A percentile compares a stretch with the other conserved stretches of the same genome.
phyloP scores from a whole-genome alignment of 129 eudicot genomes.

The Centella asiatica region DNA sequence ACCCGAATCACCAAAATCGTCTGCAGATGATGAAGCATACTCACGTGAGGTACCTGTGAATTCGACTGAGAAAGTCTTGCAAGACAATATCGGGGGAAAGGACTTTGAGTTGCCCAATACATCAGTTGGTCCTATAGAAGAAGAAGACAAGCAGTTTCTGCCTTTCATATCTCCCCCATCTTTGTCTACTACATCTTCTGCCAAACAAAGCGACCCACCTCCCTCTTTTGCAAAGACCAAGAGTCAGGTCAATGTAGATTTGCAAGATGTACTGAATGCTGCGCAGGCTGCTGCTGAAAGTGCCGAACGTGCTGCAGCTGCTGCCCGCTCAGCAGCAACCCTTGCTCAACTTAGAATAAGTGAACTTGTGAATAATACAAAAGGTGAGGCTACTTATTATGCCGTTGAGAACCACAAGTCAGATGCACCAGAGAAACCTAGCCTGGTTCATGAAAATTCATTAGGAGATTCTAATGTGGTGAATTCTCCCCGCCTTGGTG shows the following conservation, averaged over 20 bases:
- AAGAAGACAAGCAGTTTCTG: slow-evolving; percentile 61
- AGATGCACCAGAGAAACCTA: slow-evolving; percentile 14
- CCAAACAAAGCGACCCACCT: too few species aligned
- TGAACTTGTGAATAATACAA: slow-evolving; percentile 51
- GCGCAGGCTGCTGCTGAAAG: slow-evolving; percentile 82
- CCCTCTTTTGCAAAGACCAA: slow-evolving; percentile 20
- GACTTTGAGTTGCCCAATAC: slow-evolving; percentile 22
- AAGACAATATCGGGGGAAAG: slow-evolving; percentile 19
- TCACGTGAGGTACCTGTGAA: background rate
- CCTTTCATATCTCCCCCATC: slow-evolving; percentile 62
- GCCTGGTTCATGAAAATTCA: slow-evolving; percentile 20
- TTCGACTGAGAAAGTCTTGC: slow-evolving; percentile 17
- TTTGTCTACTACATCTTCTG: slow-evolving; percentile 12
- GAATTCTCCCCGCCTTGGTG: slow-evolving; percentile 15
- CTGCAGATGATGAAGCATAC: slow-evolving; percentile 8
- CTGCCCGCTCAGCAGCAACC: slow-evolving; percentile 82
- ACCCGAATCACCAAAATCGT: slow-evolving; percentile 24
- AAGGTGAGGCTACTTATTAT: slow-evolving; percentile 24
- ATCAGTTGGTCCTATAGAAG: slow-evolving; percentile 7
- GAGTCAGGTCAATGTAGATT: slow-evolving; percentile 38
- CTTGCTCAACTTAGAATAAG: slow-evolving; percentile 63
- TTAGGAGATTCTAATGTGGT: slow-evolving; percentile 11
- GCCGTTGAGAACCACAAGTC: slow-evolving; percentile 40
- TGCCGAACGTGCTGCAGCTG: slow-evolving; percentile 86
- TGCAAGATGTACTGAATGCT: slow-evolving; percentile 67